Evolutionary conservation across 164 flowering plant genomes (phyloP).

Genomic region (Nymphaea colorata): DNA sequence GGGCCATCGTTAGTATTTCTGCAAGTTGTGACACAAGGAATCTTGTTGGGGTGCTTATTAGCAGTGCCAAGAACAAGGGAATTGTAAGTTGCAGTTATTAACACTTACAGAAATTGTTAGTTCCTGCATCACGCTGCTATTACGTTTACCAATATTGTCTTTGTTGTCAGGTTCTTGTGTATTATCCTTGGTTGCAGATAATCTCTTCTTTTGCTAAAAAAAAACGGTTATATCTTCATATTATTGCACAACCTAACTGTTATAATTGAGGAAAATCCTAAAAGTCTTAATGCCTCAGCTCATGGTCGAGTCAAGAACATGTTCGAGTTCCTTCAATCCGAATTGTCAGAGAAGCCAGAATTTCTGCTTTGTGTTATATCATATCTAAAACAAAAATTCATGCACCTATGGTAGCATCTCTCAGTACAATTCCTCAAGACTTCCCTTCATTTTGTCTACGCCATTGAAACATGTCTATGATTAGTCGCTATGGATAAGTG

Average conservation of each 20-base stretch:
- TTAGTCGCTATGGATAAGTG: background rate
- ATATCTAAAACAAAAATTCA: slow-evolving; percentile 30
- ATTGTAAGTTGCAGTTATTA: slow-evolving; percentile 31
- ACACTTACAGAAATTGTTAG: too few species aligned
- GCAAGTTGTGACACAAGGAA: slow-evolving; percentile 54
- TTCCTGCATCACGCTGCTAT: too few species aligned
- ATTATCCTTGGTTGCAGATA: slow-evolving; percentile 23
- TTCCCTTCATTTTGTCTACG: background rate
- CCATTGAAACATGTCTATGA: background rate
- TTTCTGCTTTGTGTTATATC: slow-evolving; percentile 53
- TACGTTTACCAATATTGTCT: too few species aligned
- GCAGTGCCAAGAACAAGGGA: slow-evolving; percentile 57
- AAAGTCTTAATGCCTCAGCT: slow-evolving; percentile 31
- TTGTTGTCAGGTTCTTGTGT: too few species aligned
- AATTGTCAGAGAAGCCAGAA: slow-evolving; percentile 41
- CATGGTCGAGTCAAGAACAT: slow-evolving; percentile 46
- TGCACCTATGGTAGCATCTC: slow-evolving; percentile 44
- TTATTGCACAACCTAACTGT: too few species aligned
- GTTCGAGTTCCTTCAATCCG: slow-evolving; percentile 36
- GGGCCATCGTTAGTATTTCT: slow-evolving; percentile 87
- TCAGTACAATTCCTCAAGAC: background rate
- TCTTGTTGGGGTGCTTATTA: slow-evolving; percentile 34
- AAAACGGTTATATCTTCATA: slow-evolving; percentile 10
- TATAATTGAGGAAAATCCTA: slow-evolving; percentile 8
- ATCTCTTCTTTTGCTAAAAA: background rate